Base-by-base conservation (phyloP, 306 rosid genomes). In the Hippophae gyantsensis region DNA sequence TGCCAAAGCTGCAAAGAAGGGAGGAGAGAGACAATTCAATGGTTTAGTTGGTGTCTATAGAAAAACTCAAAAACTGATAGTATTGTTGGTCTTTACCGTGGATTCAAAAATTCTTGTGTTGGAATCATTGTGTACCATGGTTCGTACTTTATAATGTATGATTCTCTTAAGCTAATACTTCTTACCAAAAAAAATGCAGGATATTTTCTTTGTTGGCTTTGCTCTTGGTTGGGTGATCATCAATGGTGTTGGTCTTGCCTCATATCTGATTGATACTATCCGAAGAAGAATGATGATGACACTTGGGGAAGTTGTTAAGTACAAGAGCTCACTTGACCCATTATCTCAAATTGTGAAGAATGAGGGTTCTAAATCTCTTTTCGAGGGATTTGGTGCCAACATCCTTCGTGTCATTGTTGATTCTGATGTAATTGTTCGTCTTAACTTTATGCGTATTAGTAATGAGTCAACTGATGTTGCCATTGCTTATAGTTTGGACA, bases 221-320 rank as follows among this genome's bases (percentile, higher is more conserved):
- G 92, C 76, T 54, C 81, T 87, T 42, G 92, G 95, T 57, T 87
- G 92, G 95, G 32, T 76, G 0, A 86, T 84, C 72, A 79, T 92
- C 50, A 84, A 69, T 23, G 86, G 86, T 60, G 86, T 92, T 8
- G 81, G 81, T 52, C 63, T 84, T 54, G 80, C 92, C 10, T 79
- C 95, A 3, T 87, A 87, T 62, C 95, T 92, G 0, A 64, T 87
- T 3, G 95, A 86, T 75, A 86, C 95, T 0, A 86, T 86, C 42
- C 84, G 95, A 5, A 79, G 95, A 84, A 79, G 95, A 77, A 87
- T 87, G 95, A 87, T 87, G 95, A 87, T 87, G 95, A 87, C 95
- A 8, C 84, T 90, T 1, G 95, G 95, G 48, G 92, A 87, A 71
- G 92, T 89, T 7, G 85, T 87, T 18, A 87, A 87, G 76, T 87